Base-by-base conservation (phyloP, 2,329 filamentous ascomycete species). In the Fusarium guadeloupense region DNA sequence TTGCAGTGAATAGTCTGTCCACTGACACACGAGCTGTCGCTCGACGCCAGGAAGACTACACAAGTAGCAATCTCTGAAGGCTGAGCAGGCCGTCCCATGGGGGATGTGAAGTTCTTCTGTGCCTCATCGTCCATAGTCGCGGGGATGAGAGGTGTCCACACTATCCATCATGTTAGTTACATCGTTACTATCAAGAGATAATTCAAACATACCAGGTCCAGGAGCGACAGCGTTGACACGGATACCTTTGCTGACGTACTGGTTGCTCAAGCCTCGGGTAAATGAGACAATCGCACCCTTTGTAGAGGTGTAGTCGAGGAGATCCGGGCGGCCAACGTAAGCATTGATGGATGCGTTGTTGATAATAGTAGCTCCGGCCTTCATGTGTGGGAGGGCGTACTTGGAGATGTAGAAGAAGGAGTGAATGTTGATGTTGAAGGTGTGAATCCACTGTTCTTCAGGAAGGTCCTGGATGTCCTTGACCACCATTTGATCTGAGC, bases 331-430 rank as follows among this genome's bases (percentile, higher is more conserved):
- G 33, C 91, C 91, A 54, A 93, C 85, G 76, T 94, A 95, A 21
- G 88, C 90, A 73, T 94, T 94, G 72, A 95, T 88, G 26, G 89
- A 93, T 38, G 90, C 88, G 72, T 92, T 93, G 79, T 94, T 95
- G 82, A 96, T 92, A 73, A 96, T 92, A 21, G 86, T 87, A 51
- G 86, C 83, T 30, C 92, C 91, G n/a, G 75, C 74, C 70, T 85
- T 84, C 86, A 95, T 90, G 75, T 93, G 89, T 1, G 86, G 87
- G 10, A 95, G 80, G 12, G 83, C 77, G 71, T 93, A 92, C 74
- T 95, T 95, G 57, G 90, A 83, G 30, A 94, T 80, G 78, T 88
- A 94, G 81, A 93, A 95, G 79, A 87, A 89, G 4, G 89, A 84
- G 75, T 94, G 89, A 69, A 95, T 93, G 77, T 95, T 96, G 41